Conservation (phyloP, 1,284 basidiomycete genomes). For the Cryptococcus jaspeensis region DNA sequence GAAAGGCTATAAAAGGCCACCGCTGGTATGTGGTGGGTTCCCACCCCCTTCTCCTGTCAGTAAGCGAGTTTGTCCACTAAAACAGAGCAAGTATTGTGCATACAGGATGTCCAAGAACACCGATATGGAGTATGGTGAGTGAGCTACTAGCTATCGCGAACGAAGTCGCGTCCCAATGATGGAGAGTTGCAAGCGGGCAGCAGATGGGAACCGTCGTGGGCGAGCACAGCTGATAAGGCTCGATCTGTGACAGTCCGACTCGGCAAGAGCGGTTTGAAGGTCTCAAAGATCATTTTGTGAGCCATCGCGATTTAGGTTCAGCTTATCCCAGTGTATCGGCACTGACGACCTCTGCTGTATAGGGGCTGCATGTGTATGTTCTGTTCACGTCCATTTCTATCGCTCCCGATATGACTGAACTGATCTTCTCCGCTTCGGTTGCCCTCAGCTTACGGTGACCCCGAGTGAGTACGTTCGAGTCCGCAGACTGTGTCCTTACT, state of each 20-base stretch:
- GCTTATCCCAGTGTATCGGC: not conserved
- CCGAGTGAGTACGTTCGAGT: constrained; percentile 6
- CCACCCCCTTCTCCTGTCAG: no score
- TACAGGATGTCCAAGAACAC: not conserved
- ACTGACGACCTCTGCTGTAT: not conserved
- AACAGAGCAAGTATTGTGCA: no score
- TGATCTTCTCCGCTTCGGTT: not conserved
- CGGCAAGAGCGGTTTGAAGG: constrained; percentile 42
- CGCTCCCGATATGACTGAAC: not conserved
- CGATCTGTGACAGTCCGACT: constrained; percentile 26
- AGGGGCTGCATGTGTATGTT: constrained; percentile 24
- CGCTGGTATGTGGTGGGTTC: no score
- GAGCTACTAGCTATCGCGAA: no score
- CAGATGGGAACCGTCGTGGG: no score
- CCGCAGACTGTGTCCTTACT: no score
- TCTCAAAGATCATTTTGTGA: constrained; percentile 43
- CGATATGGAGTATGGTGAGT: constrained; percentile 13
- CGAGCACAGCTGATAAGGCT: not conserved
- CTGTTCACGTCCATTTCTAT: not conserved
- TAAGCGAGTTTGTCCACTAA: no score
- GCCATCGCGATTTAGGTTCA: not conserved
- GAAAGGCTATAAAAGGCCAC: no score
- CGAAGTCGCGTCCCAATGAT: no score
- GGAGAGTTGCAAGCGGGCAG: no score
- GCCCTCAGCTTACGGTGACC: constrained; percentile 11